Conservation (phyloP, 2,329 filamentous ascomycete genomes). For the Grosmannia huntii region DNA sequence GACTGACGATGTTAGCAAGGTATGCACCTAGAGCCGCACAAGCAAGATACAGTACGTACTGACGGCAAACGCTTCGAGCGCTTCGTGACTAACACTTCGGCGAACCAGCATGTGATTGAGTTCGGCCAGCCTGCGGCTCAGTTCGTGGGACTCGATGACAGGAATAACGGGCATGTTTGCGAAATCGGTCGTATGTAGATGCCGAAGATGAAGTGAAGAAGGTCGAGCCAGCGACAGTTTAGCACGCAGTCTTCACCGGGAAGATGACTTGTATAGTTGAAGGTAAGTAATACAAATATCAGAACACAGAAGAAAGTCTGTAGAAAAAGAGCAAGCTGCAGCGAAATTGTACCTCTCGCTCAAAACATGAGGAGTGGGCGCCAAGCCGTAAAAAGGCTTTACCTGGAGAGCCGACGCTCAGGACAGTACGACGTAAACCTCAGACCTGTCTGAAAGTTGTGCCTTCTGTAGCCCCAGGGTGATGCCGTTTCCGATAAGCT, state of each 20-base stretch:
- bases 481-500: background rate
- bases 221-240: background rate
- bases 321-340: background rate
- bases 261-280: background rate
- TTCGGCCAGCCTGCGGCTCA: background rate
- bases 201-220: background rate
- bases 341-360: background rate
- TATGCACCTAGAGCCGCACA: background rate
- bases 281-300: background rate
- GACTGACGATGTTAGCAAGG: background rate
- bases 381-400: background rate
- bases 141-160: background rate
- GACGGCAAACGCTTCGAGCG: slow-evolving; percentile 1
- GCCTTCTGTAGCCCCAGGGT: background rate
- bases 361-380: background rate
- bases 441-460: background rate
- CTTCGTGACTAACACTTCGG: slow-evolving; percentile 4
- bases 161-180: slow-evolving; percentile 3
- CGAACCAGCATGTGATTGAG: background rate
- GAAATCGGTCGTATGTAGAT: background rate
- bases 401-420: background rate
- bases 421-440: background rate
- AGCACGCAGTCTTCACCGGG: background rate
- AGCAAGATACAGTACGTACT: background rate
- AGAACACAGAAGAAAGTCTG: background rate